Evolutionary conservation across 306 rosid species (phyloP).

Genomic region (Vigna angularis): DNA sequence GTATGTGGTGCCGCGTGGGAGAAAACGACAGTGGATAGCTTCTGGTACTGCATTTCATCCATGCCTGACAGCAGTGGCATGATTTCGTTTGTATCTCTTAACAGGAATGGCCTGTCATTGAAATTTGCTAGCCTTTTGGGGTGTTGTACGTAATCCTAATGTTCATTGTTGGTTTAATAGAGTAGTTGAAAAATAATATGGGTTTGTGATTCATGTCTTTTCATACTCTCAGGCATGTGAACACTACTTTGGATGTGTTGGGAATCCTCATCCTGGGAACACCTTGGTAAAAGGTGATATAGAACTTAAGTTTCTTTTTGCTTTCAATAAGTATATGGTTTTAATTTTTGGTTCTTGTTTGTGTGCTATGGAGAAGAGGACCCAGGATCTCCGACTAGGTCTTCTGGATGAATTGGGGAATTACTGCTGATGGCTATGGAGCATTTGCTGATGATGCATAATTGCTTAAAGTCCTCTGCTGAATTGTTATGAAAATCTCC

Average conservation of each 20-base stretch:
- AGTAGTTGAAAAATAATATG: slow-evolving; percentile 47
- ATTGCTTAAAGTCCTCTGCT: too few species aligned
- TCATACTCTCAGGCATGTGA: slow-evolving; percentile 46
- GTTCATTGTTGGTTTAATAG: slow-evolving; percentile 40
- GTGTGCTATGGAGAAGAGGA: not conserved
- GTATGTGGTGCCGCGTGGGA: slow-evolving; percentile 69
- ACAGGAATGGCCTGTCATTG: slow-evolving; percentile 40
- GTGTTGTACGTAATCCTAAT: slow-evolving; percentile 38
- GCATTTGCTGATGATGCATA: too few species aligned
- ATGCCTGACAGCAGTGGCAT: slow-evolving; percentile 68
- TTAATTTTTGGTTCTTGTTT: not conserved
- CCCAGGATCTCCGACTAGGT: not conserved
- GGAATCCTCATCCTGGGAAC: slow-evolving; percentile 37
- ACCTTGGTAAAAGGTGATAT: slow-evolving; percentile 36
- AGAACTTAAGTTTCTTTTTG: slow-evolving; percentile 43
- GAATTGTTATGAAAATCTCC: too few species aligned
- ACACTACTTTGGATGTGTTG: slow-evolving; percentile 40
- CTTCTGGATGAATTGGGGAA: not conserved
- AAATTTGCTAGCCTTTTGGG: slow-evolving; percentile 34
- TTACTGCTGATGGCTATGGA: too few species aligned
- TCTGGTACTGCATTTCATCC: slow-evolving; percentile 87
- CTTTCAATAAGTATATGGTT: slow-evolving; percentile 16
- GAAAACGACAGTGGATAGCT: slow-evolving; percentile 73
- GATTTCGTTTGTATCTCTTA: slow-evolving; percentile 51
- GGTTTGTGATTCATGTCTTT: slow-evolving; percentile 39